Evolutionary conservation across 2,329 filamentous ascomycete genomes (phyloP).

Genomic region (Hymenoscyphus linearis): DNA sequence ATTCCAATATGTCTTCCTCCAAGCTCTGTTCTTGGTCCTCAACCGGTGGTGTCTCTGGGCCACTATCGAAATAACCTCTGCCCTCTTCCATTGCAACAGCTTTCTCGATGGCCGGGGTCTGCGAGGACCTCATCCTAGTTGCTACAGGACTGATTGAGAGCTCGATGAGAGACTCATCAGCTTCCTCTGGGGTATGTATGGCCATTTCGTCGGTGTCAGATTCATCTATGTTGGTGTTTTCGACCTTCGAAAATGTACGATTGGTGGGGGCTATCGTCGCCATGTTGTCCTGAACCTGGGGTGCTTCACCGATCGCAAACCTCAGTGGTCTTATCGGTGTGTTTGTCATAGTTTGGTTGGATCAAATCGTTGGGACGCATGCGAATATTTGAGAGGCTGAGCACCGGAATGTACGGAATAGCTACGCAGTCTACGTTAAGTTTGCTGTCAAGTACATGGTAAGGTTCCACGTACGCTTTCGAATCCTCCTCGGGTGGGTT

Average conservation of each 20-base stretch:
- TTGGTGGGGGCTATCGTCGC: background rate
- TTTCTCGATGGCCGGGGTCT: constrained; percentile 54
- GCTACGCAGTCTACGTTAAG: background rate
- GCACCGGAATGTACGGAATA: constrained; percentile 6
- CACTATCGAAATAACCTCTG: constrained; percentile 37
- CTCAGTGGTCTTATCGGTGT: background rate
- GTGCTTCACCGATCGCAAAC: background rate
- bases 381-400: constrained; percentile 3
- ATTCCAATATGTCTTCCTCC: background rate
- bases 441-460: background rate
- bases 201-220: constrained; percentile 21
- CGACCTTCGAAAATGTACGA: background rate
- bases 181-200: constrained; percentile 38
- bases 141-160: constrained; percentile 53
- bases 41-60: constrained; percentile 28
- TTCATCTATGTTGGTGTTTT: constrained; percentile 16
- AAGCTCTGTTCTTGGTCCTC: background rate
- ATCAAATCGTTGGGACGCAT: background rate
- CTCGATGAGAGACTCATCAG: constrained; percentile 55
- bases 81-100: constrained; percentile 48
- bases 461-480: background rate
- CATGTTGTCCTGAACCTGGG: background rate
- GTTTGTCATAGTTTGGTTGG: background rate
- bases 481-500: background rate
- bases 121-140: constrained; percentile 48